Evolutionary conservation across 2,329 filamentous ascomycete genomes (phyloP).

Genomic region (Verticillium nonalfalfae): DNA sequence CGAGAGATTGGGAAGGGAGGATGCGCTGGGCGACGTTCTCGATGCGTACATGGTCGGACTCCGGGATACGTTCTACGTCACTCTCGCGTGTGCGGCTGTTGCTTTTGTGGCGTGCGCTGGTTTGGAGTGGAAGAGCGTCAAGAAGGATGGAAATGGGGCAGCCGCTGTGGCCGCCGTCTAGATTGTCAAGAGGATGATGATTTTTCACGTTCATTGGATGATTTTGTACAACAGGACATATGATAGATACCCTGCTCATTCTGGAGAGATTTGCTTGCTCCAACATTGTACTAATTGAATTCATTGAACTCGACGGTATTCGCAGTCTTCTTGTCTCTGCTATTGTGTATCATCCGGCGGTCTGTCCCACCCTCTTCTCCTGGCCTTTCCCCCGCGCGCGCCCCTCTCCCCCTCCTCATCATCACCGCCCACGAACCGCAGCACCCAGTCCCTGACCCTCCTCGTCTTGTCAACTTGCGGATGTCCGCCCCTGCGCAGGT

Average conservation of each 20-base stretch:
- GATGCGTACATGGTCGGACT: conserved; percentile 43
- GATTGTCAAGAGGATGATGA: background rate
- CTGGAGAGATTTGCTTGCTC: background rate
- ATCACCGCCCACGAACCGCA: conserved; percentile 54
- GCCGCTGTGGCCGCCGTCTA: conserved; percentile 16
- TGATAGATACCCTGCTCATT: background rate
- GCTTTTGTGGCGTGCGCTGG: conserved; percentile 37
- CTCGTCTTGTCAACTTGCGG: conserved; percentile 57
- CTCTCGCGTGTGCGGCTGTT: conserved; percentile 36
- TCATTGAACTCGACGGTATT: background rate
- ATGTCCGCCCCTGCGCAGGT: conserved; percentile 33
- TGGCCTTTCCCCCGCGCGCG: background rate
- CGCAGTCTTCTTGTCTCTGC: background rate
- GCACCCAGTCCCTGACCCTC: conserved; percentile 69
- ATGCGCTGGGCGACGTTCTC: conserved; percentile 34
- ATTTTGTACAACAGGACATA: conserved; percentile 2
- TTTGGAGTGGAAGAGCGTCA: conserved; percentile 48
- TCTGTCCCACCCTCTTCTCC: conserved; percentile 24
- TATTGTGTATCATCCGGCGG: conserved; percentile 35
- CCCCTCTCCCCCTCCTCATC: conserved; percentile 7
- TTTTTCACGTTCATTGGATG: background rate
- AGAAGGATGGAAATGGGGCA: conserved; percentile 28
- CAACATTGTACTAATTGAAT: background rate
- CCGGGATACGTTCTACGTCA: conserved; percentile 45
- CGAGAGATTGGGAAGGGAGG: conserved; percentile 28